Evolutionary conservation across 2,329 filamentous ascomycete genomes (phyloP).

Genomic region (Phaeomoniella chlamydospora): DNA sequence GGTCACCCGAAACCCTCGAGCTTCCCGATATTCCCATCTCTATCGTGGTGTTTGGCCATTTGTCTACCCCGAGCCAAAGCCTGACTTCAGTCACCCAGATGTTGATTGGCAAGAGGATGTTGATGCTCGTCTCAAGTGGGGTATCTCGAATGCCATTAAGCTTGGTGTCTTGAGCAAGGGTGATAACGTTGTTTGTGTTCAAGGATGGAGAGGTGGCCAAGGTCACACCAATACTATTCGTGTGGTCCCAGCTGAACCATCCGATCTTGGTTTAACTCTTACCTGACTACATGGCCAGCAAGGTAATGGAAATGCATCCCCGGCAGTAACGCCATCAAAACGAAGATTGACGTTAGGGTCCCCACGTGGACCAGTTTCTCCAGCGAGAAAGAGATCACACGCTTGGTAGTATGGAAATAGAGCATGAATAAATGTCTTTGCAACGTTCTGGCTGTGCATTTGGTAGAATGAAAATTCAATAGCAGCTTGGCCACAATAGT

Average conservation of each 20-base stretch:
- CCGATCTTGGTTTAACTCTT: slow-evolving; percentile 18
- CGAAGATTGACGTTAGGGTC: background rate
- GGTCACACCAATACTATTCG: slow-evolving; percentile 53
- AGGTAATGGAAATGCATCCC: background rate
- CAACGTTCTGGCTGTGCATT: too few species aligned
- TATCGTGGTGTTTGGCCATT: slow-evolving; percentile 98
- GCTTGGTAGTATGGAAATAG: too few species aligned
- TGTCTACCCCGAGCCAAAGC: slow-evolving; percentile 83
- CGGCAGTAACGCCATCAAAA: background rate
- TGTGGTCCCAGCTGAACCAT: slow-evolving; percentile 30
- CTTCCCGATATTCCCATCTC: slow-evolving; percentile 80
- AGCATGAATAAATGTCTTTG: too few species aligned
- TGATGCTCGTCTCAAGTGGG: slow-evolving; percentile 95
- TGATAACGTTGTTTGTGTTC: slow-evolving; percentile 53
- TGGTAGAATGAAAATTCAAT: too few species aligned
- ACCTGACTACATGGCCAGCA: background rate
- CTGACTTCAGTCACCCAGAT: slow-evolving; percentile 80
- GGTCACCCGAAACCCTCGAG: slow-evolving; percentile 76
- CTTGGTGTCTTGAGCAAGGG: slow-evolving; percentile 69
- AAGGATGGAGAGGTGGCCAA: slow-evolving; percentile 54
- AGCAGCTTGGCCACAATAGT: too few species aligned
- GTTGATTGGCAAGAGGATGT: slow-evolving; percentile 87
- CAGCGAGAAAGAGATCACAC: too few species aligned
- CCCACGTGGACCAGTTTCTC: too few species aligned
- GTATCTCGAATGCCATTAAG: slow-evolving; percentile 71